Evolutionary conservation across 108 stramenopile genomes (phyloP).

Genomic region (Bacterosira constricta): DNA sequence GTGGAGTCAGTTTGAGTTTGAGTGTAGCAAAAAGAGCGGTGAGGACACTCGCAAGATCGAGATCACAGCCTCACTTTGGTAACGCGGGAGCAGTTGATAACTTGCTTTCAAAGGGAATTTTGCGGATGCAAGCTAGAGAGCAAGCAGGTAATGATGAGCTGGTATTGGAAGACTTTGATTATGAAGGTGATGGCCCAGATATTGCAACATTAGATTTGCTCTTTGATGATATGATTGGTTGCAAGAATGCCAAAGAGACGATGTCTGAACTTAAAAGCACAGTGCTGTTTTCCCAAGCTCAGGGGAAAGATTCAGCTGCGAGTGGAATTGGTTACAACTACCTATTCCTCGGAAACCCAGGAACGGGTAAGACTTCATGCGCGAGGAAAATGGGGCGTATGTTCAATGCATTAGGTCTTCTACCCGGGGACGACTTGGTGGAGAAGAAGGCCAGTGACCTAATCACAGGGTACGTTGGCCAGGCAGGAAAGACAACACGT

Average conservation of each 20-base stretch:
- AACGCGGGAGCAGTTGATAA: slow-evolving; percentile 73
- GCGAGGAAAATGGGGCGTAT: no score
- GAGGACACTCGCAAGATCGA: slow-evolving; percentile 12
- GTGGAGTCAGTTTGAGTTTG: slow-evolving; percentile 16
- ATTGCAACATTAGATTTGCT: slow-evolving; percentile 1
- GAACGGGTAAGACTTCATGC: no score
- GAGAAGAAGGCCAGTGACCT: no score
- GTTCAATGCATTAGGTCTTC: no score
- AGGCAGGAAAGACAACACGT: no score
- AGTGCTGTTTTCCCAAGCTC: slow-evolving; percentile 11
- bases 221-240: slow-evolving; percentile 26
- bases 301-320: no score
- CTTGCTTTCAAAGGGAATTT: slow-evolving; percentile 33
- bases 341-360: no score
- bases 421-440: no score
- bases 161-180: slow-evolving; percentile 33
- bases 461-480: no score
- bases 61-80: slow-evolving; percentile 59
- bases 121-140: slow-evolving; percentile 19
- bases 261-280: slow-evolving; percentile 11
- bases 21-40: slow-evolving; percentile 37
- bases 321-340: no score
- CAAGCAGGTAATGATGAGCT: slow-evolving; percentile 9
- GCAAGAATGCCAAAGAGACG: slow-evolving; percentile 11
- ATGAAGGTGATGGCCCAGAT: slow-evolving; percentile 22